Evolutionary conservation across 2,329 filamentous ascomycete species (phyloP).

Genomic region (Huntiella moniliformis): DNA sequence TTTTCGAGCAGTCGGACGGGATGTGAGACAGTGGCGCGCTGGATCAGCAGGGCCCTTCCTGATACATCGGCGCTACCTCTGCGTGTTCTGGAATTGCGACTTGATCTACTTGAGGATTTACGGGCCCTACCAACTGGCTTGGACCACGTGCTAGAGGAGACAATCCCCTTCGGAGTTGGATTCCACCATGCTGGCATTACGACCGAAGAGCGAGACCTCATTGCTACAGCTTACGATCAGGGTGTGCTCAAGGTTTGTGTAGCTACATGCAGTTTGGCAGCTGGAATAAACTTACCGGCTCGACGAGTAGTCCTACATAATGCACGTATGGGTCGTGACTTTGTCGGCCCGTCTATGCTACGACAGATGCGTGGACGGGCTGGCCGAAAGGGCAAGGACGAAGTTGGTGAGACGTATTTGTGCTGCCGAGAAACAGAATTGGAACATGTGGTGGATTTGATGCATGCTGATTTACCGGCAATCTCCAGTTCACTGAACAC

Average conservation of each 20-base stretch:
- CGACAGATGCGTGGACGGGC: conserved; percentile 66
- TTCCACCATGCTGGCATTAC: conserved; percentile 63
- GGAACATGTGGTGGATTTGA: conserved; percentile 48
- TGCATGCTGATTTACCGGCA: conserved; percentile 53
- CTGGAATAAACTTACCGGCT: conserved; percentile 61
- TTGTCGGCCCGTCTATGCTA: conserved; percentile 63
- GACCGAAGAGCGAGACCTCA: conserved; percentile 53
- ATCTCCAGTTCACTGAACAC: conserved; percentile 50
- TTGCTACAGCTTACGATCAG: conserved; percentile 51
- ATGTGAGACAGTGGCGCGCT: conserved; percentile 48
- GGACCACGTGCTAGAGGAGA: conserved; percentile 45
- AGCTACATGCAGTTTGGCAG: conserved; percentile 63
- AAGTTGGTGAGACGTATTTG: conserved; percentile 58
- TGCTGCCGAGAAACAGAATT: conserved; percentile 52
- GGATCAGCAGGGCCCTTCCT: conserved; percentile 50
- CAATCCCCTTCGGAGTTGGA: conserved; percentile 46
- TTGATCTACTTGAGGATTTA: conserved; percentile 47
- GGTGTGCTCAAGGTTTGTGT: conserved; percentile 52
- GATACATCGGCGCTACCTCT: conserved; percentile 25
- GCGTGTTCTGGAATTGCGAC: conserved; percentile 34
- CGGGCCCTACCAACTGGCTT: conserved; percentile 46
- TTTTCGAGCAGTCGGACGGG: conserved; percentile 52
- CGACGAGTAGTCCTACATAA: conserved; percentile 58
- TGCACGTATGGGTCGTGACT: conserved; percentile 55
- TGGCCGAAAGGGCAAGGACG: conserved; percentile 61